Percentiles rank a stretch among this genome's conserved stretches.
Conservation (phyloP, 768 basidiomycete species). For the Chalciporus chontae region DNA sequence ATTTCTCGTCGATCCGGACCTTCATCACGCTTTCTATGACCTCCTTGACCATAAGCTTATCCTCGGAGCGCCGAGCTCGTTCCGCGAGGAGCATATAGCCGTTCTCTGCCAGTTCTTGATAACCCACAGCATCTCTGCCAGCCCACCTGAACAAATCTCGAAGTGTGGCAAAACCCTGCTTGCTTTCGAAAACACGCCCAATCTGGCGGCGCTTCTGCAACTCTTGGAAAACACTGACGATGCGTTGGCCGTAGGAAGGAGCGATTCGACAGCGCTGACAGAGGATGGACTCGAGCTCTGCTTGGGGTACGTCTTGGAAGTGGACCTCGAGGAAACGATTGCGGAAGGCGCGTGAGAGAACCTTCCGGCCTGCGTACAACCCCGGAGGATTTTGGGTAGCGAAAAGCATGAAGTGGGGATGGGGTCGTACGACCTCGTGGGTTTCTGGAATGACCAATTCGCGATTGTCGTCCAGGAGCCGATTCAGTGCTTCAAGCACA, state of each 20-base stretch:
- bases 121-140: conserved; percentile 80
- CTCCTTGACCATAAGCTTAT: conserved; percentile 86
- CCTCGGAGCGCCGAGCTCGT: conserved; percentile 78
- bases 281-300: conserved; percentile 91
- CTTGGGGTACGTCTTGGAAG: conserved; percentile 94
- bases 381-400: conserved; percentile 98
- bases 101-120: conserved; percentile 91
- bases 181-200: conserved; percentile 93
- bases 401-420: conserved; percentile 96
- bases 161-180: conserved; percentile 93
- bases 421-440: conserved; percentile 88
- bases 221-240: conserved; percentile 90
- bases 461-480: conserved; percentile 94
- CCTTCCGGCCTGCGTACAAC: conserved; percentile 90
- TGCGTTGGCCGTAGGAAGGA: conserved; percentile 87
- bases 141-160: conserved; percentile 99
- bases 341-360: conserved; percentile 92
- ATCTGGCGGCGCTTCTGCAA: conserved; percentile 89
- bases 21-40: conserved; percentile 89
- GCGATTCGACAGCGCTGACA: conserved; percentile 90
- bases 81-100: conserved; percentile 98
- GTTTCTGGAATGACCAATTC: conserved; percentile 96
- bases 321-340: conserved; percentile 98
- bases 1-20: conserved; percentile 70
- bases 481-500: conserved; percentile 94